Base-by-base conservation (phyloP, 2,329 filamentous ascomycete species). In the Nectriaceae sp. region DNA sequence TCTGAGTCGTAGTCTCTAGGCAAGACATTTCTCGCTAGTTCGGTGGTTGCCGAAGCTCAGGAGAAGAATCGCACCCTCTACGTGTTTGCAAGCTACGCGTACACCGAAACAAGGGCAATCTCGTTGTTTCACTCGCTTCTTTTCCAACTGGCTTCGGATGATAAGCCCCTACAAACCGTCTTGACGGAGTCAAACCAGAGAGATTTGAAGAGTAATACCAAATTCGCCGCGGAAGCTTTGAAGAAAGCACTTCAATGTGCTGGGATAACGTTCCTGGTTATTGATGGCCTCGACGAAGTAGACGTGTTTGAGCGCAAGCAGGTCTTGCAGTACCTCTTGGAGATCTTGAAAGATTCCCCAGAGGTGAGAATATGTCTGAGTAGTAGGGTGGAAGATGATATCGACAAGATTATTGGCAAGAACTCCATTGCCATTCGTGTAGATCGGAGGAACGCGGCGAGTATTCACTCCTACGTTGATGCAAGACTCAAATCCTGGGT, bases 251-350 rank as follows among this genome's bases (percentile, higher is more conserved):
- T 31, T 31, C 26, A 8, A 10, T 15, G 20, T 5, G 40, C 40
- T 8, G 40, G 40, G 11, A 5, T 18, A 15, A n/a, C 29, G 11
- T 29, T 11, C 22, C 5, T 42, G 11, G 18, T 42, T 24, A 24
- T 42, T n/a, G 40, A 42, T 22, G 40, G 40, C 4, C 8, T 42
- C 10, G 40, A 42, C 21, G 40, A 42, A 22, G 29, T 42, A n/a
- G 21, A 24, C 4, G 20, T 22, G 21, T 4, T 24, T 15, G 40
- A 42, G 18, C 4, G 40, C 10, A n/a, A 4, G 13, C 21, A 10
- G 13, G 10, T 26, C 18, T n/a, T 42, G 8, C 16, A n/a, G 24
- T 15, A 31, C 10, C 8, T 31, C 10, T 15, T 31, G 26, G 15
- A 31, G 15, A 15, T 31, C 26, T 31, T 15, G 10, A 31, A 15